Conservation (phyloP, 2,329 filamentous ascomycete genomes). For the Clonostachys rosea region DNA sequence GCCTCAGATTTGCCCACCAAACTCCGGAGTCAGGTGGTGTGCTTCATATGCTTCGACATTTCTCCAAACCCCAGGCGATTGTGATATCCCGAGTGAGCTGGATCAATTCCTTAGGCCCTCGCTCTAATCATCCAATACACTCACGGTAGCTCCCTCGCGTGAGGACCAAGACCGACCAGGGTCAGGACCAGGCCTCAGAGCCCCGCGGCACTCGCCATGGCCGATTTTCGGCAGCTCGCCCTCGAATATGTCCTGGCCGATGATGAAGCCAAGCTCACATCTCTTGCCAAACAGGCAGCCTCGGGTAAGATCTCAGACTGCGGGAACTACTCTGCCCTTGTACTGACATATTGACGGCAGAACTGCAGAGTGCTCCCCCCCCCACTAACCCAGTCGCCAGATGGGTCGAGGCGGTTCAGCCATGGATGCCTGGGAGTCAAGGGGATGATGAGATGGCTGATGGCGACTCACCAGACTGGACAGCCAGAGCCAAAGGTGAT, state of each 20-base stretch:
- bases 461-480: constrained; percentile 41
- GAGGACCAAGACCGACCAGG: too few relatives aligned
- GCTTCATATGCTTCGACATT: too few relatives aligned
- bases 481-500: constrained; percentile 46
- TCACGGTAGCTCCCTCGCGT: too few relatives aligned
- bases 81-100: too few relatives aligned
- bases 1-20: too few relatives aligned
- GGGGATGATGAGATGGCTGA: constrained; percentile 28
- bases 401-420: constrained; percentile 51
- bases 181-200: too few relatives aligned
- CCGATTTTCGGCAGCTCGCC: constrained; percentile 46
- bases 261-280: constrained; percentile 30
- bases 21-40: too few relatives aligned
- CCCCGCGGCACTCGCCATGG: constrained; percentile 25
- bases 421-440: constrained; percentile 43
- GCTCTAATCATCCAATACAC: too few relatives aligned
- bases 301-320: constrained; percentile 19
- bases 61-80: too few relatives aligned
- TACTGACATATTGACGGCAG: constrained; percentile 17
- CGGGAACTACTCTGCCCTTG: not conserved
- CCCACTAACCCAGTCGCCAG: constrained; percentile 42
- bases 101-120: too few relatives aligned
- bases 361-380: constrained; percentile 36
- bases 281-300: constrained; percentile 40
- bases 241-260: constrained; percentile 50